Percentiles rank a stretch among this genome's conserved stretches.
Evolutionary conservation across 805 yeast species (phyloP).

Genomic region (Helenozyma baotianmanensis): DNA sequence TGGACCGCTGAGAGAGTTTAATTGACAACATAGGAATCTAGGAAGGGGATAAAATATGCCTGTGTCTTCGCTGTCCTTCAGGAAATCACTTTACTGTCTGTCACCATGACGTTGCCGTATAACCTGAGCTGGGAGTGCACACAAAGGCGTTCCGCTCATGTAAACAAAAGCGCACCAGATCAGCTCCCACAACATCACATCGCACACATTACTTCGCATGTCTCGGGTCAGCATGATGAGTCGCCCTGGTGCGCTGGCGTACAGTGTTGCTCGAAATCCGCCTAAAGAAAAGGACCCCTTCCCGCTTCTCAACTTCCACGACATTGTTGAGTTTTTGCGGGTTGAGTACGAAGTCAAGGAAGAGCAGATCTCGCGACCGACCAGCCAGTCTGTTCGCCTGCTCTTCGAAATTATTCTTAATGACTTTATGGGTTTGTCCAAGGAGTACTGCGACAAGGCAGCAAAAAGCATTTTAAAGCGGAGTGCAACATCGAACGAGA

Average conservation of each 20-base stretch:
- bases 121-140: conserved; percentile 1
- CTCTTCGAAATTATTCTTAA: conserved; percentile 60
- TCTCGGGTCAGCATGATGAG: conserved; percentile 6
- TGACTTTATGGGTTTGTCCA: conserved; percentile 50
- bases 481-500: conserved; percentile 1
- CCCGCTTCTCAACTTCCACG: conserved; percentile 58
- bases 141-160: not conserved
- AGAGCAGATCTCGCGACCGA: conserved; percentile 55
- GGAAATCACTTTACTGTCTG: too few species aligned
- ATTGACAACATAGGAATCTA: not conserved
- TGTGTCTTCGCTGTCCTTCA: not conserved
- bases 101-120: too few species aligned
- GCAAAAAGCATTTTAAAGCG: conserved; percentile 17
- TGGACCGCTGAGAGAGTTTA: conserved; percentile 84
- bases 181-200: too few species aligned
- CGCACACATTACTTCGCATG: not conserved
- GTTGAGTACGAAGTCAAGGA: too few species aligned
- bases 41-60: not conserved
- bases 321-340: too few species aligned
- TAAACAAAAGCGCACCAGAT: too few species aligned
- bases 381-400: conserved; percentile 48
- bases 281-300: conserved; percentile 41
- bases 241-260: conserved; percentile 3
- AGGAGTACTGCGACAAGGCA: conserved; percentile 19
- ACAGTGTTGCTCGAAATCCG: conserved; percentile 1